Percentiles rank a stretch among this genome's conserved stretches.
Evolutionary conservation across 345 rosid genomes (phyloP).

Genomic region (Chamaenerion angustifolium): DNA sequence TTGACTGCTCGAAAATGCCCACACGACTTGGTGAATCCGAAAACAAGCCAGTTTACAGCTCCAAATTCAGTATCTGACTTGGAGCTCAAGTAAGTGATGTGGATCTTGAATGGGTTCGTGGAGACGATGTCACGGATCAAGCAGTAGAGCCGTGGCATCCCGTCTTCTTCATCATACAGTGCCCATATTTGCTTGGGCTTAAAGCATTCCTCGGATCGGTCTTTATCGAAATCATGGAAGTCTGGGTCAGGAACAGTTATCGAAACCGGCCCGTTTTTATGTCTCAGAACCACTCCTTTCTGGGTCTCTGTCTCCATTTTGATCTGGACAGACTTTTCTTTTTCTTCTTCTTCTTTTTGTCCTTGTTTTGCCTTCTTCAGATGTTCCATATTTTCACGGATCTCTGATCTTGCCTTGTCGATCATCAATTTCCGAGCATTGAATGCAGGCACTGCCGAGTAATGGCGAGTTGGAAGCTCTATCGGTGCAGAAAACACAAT

Average conservation of each 20-base stretch:
- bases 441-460: slow-evolving; percentile 45
- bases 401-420: slow-evolving; percentile 56
- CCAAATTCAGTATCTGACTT: slow-evolving; percentile 22
- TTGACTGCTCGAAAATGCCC: not conserved
- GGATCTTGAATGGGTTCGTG: slow-evolving; percentile 22
- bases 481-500: slow-evolving; percentile 29
- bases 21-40: not conserved
- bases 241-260: slow-evolving; percentile 31
- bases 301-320: no score
- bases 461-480: slow-evolving; percentile 34
- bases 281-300: no score
- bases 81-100: slow-evolving; percentile 34
- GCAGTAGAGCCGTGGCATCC: slow-evolving; percentile 43
- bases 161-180: slow-evolving; percentile 32
- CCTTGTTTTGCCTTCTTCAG: slow-evolving; percentile 25
- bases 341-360: slow-evolving; percentile 9
- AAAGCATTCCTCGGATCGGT: slow-evolving; percentile 23
- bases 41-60: not conserved
- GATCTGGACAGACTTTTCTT: slow-evolving; percentile 3
- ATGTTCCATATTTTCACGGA: slow-evolving; percentile 49
- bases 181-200: slow-evolving; percentile 34
- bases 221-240: slow-evolving; percentile 33
- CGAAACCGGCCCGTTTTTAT: slow-evolving; percentile 26
- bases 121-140: slow-evolving; percentile 29
- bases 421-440: slow-evolving; percentile 76